Percentiles rank a stretch among this genome's conserved stretches.
phyloP scores from a whole-genome alignment of 306 rosid species.

The Begonia peltatifolia region DNA sequence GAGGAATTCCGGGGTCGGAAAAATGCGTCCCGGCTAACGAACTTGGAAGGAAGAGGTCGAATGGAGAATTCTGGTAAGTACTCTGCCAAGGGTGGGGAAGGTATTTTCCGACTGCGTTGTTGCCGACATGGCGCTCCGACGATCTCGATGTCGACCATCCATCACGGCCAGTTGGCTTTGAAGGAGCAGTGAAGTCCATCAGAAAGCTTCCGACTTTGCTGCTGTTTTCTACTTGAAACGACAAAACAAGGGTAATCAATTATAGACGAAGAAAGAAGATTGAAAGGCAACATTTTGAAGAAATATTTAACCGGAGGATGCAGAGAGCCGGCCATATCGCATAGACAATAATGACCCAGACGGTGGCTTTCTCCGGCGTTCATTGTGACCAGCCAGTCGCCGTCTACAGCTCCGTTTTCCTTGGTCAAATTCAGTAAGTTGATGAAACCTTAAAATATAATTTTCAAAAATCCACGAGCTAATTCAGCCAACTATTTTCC shows the following conservation, averaged over 20 bases:
- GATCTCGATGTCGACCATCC: constrained; percentile 29
- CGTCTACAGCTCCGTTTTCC: constrained; percentile 92
- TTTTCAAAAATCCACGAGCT: background rate
- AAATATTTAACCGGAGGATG: constrained; percentile 32
- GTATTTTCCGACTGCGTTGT: constrained; percentile 16
- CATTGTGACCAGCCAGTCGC: constrained; percentile 92
- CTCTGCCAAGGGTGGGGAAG: constrained; percentile 47
- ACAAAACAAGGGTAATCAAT: background rate
- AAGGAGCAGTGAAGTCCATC: constrained; percentile 62
- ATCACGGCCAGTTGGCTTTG: constrained; percentile 40
- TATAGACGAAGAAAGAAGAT: too few species aligned
- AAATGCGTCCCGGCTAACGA: constrained; percentile 40
- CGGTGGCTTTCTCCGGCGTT: constrained; percentile 87
- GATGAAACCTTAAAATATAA: constrained; percentile 44
- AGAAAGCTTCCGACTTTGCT: constrained; percentile 49
- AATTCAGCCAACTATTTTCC: too few species aligned
- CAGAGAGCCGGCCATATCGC: constrained; percentile 39
- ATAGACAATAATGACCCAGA: constrained; percentile 54
- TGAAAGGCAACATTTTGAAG: too few species aligned
- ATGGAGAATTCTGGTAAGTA: constrained; percentile 29
- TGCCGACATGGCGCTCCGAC: constrained; percentile 31
- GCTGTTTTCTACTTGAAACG: constrained; percentile 32
- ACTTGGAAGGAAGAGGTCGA: constrained; percentile 48
- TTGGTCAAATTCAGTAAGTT: constrained; percentile 84
- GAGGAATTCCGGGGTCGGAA: constrained; percentile 36